A percentile compares a stretch with the other conserved stretches of the same genome.
These are phyloP conservation scores for Fusarium devonianum DNA, from an alignment of 2,329 filamentous ascomycete species.

Conservation along the genomic window DNA sequence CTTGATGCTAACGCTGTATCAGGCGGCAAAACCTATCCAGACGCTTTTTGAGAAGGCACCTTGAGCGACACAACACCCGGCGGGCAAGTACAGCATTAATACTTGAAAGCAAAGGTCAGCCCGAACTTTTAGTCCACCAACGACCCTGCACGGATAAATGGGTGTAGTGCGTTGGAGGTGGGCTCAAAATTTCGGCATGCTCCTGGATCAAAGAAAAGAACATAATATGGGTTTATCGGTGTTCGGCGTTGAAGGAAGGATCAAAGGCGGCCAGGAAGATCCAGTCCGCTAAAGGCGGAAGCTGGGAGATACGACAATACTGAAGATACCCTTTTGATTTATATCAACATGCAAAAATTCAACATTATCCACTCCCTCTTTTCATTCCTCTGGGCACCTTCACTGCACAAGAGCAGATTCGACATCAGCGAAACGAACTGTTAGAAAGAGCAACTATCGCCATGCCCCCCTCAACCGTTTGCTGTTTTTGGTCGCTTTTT, in stretches of 20 bases:
- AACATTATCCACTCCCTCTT: not conserved
- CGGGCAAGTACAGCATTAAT: not conserved
- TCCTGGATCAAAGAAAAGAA: not conserved
- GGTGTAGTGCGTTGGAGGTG: too few relatives aligned
- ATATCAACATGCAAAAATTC: conserved; percentile 4
- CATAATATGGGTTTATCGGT: not conserved
- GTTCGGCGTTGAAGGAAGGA: not conserved
- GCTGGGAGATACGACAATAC: not conserved
- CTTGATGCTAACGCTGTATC: conserved; percentile 27
- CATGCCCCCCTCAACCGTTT: too few relatives aligned
- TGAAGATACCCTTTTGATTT: conserved; percentile 7
- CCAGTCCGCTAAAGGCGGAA: not conserved
- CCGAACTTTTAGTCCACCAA: not conserved
- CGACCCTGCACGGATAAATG: too few relatives aligned
- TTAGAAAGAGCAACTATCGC: too few relatives aligned
- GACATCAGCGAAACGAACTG: too few relatives aligned
- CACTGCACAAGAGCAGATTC: too few relatives aligned
- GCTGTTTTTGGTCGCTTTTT: too few relatives aligned
- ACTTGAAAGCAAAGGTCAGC: not conserved
- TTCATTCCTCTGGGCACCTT: too few relatives aligned
- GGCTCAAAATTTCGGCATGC: not conserved
- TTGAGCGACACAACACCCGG: conserved; percentile 32
- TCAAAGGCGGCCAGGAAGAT: not conserved
- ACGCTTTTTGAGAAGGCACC: conserved; percentile 73
- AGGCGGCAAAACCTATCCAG: conserved; percentile 89